These are phyloP conservation scores for Clavariopsis aquatica DNA, from an alignment of 495 filamentous ascomycete species.

Conservation along the genomic window DNA sequence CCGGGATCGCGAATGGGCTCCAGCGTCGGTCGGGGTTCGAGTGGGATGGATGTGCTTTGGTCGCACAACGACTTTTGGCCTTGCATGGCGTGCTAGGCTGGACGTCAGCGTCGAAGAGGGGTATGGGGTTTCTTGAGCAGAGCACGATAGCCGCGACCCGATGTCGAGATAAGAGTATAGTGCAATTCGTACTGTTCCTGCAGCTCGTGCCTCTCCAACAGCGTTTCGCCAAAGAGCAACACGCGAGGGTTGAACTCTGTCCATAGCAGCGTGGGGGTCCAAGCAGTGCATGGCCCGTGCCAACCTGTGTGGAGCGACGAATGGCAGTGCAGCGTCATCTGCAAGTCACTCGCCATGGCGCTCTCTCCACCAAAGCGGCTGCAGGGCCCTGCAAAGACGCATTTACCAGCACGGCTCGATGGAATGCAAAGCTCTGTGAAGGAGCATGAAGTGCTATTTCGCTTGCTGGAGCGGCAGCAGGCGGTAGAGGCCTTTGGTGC, in stretches of 20 bases:
- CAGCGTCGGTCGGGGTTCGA: background rate
- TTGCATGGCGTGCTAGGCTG: background rate
- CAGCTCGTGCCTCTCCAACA: background rate
- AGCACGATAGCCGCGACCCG: constrained; percentile 1
- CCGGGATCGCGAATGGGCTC: background rate
- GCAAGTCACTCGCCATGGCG: constrained; percentile 38
- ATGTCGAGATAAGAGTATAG: constrained; percentile 33
- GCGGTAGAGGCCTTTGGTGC: too few relatives aligned
- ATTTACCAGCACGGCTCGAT: constrained; percentile 4
- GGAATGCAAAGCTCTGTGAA: background rate
- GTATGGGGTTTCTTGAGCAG: background rate
- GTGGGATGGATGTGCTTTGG: background rate
- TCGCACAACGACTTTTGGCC: background rate
- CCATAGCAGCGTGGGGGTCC: constrained; percentile 33
- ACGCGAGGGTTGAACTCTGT: background rate
- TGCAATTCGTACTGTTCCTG: constrained; percentile 20
- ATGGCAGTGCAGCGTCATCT: constrained; percentile 27
- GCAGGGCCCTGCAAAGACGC: constrained; percentile 29
- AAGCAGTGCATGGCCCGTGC: constrained; percentile 23
- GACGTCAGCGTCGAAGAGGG: background rate
- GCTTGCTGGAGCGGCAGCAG: constrained; percentile 21
- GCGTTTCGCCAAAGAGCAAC: background rate
- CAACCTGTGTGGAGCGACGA: constrained; percentile 21
- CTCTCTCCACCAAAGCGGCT: constrained; percentile 16
- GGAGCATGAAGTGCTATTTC: constrained; percentile 21